Evolutionary conservation across 768 basidiomycete species (phyloP).

Genomic region (Boletus rubroflammeus): DNA sequence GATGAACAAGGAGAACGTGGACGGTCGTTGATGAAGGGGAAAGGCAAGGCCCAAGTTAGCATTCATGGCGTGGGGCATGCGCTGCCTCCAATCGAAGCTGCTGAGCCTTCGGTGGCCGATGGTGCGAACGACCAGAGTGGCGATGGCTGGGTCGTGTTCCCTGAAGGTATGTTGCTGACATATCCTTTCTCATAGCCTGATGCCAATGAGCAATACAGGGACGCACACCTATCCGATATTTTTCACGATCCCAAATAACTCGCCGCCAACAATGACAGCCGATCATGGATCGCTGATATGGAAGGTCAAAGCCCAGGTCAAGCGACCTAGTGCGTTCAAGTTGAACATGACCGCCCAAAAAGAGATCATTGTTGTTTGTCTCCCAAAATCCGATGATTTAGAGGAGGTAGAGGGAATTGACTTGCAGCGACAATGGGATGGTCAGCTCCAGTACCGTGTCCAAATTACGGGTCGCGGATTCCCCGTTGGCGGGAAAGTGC

Average conservation of each 20-base stretch:
- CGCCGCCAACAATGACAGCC: conserved; percentile 74
- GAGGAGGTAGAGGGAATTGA: conserved; percentile 78
- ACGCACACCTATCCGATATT: conserved; percentile 94
- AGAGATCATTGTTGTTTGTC: conserved; percentile 72
- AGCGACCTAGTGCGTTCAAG: conserved; percentile 77
- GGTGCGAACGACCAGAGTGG: conserved; percentile 33
- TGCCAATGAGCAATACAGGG: conserved; percentile 62
- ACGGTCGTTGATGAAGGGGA: conserved; percentile 26
- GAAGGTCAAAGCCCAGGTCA: conserved; percentile 75
- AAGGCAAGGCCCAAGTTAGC: conserved; percentile 26
- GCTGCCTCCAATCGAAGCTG: conserved; percentile 29
- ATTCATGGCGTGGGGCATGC: background rate
- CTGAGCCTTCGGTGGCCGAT: conserved; percentile 23
- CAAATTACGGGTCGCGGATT: conserved; percentile 71
- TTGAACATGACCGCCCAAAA: conserved; percentile 63
- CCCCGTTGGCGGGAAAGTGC: conserved; percentile 78
- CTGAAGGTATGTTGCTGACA: conserved; percentile 55
- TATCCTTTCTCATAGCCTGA: background rate
- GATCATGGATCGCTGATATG: conserved; percentile 77
- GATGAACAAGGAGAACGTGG: conserved; percentile 24
- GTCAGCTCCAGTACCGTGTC: conserved; percentile 79
- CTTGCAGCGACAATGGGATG: conserved; percentile 89
- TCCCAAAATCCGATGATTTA: conserved; percentile 43
- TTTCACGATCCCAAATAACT: conserved; percentile 75
- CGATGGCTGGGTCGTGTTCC: conserved; percentile 81